Evolutionary conservation across 1,139 yeast species (phyloP).

Genomic region (Sugiyamaella paludigena): DNA sequence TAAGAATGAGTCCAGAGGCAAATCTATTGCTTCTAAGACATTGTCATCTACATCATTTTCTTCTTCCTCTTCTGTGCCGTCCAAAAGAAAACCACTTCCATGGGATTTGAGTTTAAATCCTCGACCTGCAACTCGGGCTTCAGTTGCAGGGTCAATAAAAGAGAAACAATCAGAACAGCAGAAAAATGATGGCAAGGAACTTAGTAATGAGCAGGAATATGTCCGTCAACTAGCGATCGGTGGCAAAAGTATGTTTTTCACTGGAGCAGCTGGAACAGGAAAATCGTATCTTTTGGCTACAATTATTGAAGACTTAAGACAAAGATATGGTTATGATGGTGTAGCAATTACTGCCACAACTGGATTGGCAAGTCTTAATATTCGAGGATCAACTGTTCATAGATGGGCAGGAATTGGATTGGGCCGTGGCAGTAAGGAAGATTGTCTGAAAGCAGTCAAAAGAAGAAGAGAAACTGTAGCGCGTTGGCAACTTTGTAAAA

Average conservation of each 20-base stretch:
- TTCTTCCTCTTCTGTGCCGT: neutral
- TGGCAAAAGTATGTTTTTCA: constrained; percentile 53
- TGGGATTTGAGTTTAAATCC: constrained; percentile 8
- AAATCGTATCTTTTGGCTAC: constrained; percentile 71
- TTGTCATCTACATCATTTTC: neutral
- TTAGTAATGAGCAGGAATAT: constrained; percentile 20
- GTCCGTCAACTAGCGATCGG: constrained; percentile 16
- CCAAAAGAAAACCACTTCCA: constrained; percentile 4
- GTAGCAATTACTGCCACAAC: constrained; percentile 90
- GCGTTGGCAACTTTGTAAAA: constrained; percentile 61
- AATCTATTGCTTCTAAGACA: too few relatives aligned
- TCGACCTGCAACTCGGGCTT: constrained; percentile 3
- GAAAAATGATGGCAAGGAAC: neutral
- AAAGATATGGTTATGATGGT: constrained; percentile 44
- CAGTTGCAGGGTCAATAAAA: neutral
- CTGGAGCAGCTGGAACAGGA: constrained; percentile 98
- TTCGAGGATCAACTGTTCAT: constrained; percentile 81
- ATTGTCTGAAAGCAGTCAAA: constrained; percentile 46
- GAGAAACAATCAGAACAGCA: neutral
- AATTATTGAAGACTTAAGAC: constrained; percentile 49
- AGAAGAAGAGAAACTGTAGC: constrained; percentile 42
- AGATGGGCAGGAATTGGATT: constrained; percentile 76
- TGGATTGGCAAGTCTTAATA: constrained; percentile 84
- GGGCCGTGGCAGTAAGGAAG: constrained; percentile 51
- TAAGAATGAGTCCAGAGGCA: neutral